Percentiles rank a stretch among this genome's conserved stretches.
These are phyloP conservation scores for Candida anutae DNA, from an alignment of 1,139 yeast genomes.

Conservation along the genomic window DNA sequence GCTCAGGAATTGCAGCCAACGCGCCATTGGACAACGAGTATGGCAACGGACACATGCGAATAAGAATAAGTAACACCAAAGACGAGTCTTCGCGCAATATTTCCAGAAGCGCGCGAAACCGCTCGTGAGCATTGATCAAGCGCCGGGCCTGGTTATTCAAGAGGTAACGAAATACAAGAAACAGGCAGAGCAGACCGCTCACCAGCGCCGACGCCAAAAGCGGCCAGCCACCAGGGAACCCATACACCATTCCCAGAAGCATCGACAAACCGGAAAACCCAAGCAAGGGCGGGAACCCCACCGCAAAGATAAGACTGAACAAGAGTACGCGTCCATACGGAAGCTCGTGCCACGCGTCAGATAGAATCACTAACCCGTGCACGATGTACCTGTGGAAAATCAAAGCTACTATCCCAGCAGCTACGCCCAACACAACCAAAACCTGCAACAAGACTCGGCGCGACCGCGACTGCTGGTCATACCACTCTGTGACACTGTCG, in stretches of 20 bases:
- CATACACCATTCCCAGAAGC: constrained; percentile 76
- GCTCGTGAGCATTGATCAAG: constrained; percentile 46
- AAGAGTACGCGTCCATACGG: constrained; percentile 48
- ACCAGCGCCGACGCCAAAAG: constrained; percentile 63
- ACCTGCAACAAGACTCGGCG: constrained; percentile 7
- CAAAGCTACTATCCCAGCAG: constrained; percentile 23
- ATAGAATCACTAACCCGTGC: constrained; percentile 32
- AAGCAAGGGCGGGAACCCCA: constrained; percentile 76
- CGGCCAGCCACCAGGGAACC: constrained; percentile 76
- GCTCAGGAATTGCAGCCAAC: constrained; percentile 74
- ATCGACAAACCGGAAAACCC: constrained; percentile 73
- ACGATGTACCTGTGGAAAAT: constrained; percentile 45
- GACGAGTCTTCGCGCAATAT: constrained; percentile 61
- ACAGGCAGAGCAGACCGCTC: constrained; percentile 67
- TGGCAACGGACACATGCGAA: constrained; percentile 86
- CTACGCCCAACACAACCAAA: constrained; percentile 9
- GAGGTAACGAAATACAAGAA: constrained; percentile 56
- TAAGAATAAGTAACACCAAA: constrained; percentile 56
- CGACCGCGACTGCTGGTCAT: constrained; percentile 7
- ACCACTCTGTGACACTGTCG: constrained; percentile 9
- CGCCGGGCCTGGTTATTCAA: constrained; percentile 48
- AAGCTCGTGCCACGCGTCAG: constrained; percentile 40
- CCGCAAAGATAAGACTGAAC: constrained; percentile 34
- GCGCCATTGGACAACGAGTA: constrained; percentile 92
- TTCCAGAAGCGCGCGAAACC: constrained; percentile 67